Percentiles rank a stretch among this genome's conserved stretches.
Conservation (phyloP, 1,284 basidiomycete species). For the Sporisorium exsertum region DNA sequence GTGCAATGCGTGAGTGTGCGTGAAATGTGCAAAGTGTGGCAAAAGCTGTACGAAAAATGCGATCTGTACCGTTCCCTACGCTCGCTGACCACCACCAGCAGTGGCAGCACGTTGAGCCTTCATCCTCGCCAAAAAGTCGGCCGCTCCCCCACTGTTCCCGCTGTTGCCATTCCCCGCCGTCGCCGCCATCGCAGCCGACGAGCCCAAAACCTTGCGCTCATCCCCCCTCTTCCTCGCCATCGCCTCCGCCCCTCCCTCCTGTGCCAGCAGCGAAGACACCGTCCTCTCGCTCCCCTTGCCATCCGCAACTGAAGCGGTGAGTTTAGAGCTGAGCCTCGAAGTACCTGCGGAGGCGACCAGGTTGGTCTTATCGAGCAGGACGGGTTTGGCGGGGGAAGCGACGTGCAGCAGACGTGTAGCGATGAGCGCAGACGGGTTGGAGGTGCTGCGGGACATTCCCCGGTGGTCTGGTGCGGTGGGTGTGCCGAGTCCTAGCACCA, state of each 20-base stretch:
- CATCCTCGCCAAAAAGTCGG: conserved; percentile 42
- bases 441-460: conserved; percentile 32
- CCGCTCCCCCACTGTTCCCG: conserved; percentile 17
- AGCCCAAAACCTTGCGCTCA: background rate
- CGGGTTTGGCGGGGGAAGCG: conserved; percentile 5
- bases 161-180: conserved; percentile 1
- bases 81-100: background rate
- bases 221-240: background rate
- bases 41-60: too few species aligned
- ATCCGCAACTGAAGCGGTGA: background rate
- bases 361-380: conserved; percentile 29
- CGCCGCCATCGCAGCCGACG: background rate
- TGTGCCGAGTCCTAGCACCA: conserved; percentile 20
- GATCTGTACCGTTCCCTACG: background rate
- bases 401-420: conserved; percentile 8
- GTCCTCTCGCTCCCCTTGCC: background rate
- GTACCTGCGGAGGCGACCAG: conserved; percentile 8
- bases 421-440: conserved; percentile 43
- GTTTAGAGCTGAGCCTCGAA: conserved; percentile 14
- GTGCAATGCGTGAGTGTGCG: too few species aligned
- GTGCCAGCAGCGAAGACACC: background rate
- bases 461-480: conserved; percentile 9
- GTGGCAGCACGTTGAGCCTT: conserved; percentile 40
- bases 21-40: too few species aligned
- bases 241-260: background rate